Evolutionary conservation across 352 stramenopile genomes (phyloP).

Genomic region (Globisporangium parvum): DNA sequence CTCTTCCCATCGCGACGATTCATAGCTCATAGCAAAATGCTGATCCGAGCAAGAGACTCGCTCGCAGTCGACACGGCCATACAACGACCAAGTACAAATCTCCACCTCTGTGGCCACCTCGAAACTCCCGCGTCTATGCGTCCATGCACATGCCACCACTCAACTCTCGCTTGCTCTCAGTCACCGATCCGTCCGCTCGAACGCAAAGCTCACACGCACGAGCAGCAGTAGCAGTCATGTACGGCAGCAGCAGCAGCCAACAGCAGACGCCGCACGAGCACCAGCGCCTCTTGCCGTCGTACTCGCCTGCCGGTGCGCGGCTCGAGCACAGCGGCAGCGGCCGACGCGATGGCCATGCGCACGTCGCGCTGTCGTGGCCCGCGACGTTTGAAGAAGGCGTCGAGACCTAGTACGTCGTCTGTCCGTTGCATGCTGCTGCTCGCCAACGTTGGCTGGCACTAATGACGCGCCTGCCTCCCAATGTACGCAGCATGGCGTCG

Average conservation of each 20-base stretch:
- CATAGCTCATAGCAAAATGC: too few relatives aligned
- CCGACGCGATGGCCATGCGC: not conserved
- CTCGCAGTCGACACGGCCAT: too few relatives aligned
- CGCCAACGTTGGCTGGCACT: not conserved
- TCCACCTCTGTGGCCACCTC: too few relatives aligned
- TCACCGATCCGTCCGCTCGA: too few relatives aligned
- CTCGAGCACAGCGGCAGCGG: constrained; percentile 22
- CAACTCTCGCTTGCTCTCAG: too few relatives aligned
- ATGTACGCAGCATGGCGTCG: constrained; percentile 43
- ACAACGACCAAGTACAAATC: too few relatives aligned
- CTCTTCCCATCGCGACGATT: too few relatives aligned
- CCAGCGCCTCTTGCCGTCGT: constrained; percentile 50
- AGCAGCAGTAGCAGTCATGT: constrained; percentile 2
- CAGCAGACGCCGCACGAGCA: constrained; percentile 13
- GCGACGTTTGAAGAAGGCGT: constrained; percentile 72
- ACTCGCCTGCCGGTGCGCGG: constrained; percentile 44
- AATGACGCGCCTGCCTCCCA: not conserved
- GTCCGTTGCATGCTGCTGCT: not conserved
- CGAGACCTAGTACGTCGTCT: constrained; percentile 29
- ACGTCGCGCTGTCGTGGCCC: constrained; percentile 43
- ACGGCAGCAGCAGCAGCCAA: constrained; percentile 45
- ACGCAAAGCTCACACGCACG: too few relatives aligned
- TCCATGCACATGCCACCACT: too few relatives aligned
- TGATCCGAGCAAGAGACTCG: too few relatives aligned
- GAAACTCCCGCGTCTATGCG: too few relatives aligned